phyloP scores from a whole-genome alignment of 169 alveolate genomes.

The Eimeria praecox region DNA sequence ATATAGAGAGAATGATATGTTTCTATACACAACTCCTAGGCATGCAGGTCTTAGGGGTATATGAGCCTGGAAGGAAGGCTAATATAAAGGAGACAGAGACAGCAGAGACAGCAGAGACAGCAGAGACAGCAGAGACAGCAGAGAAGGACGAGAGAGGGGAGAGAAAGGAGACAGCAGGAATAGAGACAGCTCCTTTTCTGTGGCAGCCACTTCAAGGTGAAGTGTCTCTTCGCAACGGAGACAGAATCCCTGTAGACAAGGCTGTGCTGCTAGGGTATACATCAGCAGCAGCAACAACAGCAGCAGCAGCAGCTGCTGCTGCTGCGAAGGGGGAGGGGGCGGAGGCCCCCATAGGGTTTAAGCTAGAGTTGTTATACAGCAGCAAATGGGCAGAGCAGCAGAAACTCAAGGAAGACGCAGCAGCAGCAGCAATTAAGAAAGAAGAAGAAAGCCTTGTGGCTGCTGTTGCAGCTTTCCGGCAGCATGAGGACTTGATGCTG shows the following conservation, averaged over 20 bases:
- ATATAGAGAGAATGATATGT: conserved; percentile 43
- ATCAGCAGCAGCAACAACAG: neutral
- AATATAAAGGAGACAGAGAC: neutral
- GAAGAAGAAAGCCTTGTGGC: conserved; percentile 5
- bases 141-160: neutral
- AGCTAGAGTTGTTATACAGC: conserved; percentile 62
- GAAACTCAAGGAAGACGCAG: neutral
- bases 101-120: neutral
- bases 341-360: neutral
- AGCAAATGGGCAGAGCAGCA: conserved; percentile 48
- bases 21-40: conserved; percentile 66
- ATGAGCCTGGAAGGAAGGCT: neutral
- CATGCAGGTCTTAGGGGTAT: conserved; percentile 60
- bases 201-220: conserved; percentile 28
- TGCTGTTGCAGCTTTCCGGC: conserved; percentile 39
- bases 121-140: too few relatives aligned
- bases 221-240: neutral
- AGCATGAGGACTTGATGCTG: conserved; percentile 18
- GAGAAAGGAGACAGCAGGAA: too few relatives aligned
- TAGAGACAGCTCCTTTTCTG: neutral
- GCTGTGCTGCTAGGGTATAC: neutral
- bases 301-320: neutral
- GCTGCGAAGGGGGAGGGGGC: neutral
- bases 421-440: conserved; percentile 2
- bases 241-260: conserved; percentile 2